Evolutionary conservation across 2,329 filamentous ascomycete genomes (phyloP).

Genomic region (Aspergillus calidoustus): DNA sequence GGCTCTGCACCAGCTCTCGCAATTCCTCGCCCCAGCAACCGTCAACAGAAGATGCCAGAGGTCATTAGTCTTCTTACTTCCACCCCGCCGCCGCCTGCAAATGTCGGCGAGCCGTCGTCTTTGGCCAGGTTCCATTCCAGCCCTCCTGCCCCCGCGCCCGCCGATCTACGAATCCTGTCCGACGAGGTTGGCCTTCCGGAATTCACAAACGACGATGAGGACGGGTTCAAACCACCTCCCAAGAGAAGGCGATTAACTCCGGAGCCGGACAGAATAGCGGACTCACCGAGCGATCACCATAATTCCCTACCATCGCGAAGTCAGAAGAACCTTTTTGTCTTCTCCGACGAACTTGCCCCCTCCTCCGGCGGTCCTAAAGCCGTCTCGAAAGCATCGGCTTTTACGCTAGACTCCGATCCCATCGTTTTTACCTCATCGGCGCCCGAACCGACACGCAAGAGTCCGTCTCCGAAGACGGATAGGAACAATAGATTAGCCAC

Average conservation of each 20-base stretch:
- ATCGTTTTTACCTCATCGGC: constrained; percentile 51
- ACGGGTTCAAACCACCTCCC: constrained; percentile 28
- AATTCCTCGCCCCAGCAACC: no score
- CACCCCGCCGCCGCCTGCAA: constrained; percentile 32
- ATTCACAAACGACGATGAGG: constrained; percentile 31
- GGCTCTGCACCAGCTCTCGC: background rate
- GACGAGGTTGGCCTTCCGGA: constrained; percentile 35
- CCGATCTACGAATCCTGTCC: constrained; percentile 24
- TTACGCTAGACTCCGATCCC: constrained; percentile 42
- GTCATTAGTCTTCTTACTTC: constrained; percentile 46
- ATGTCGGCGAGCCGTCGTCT: constrained; percentile 22
- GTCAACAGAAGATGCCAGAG: constrained; percentile 38
- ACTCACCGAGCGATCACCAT: constrained; percentile 9
- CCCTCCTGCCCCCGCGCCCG: constrained; percentile 9
- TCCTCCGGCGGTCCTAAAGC: constrained; percentile 18
- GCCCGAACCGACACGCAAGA: constrained; percentile 26
- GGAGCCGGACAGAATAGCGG: constrained; percentile 16
- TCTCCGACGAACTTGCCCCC: constrained; percentile 37
- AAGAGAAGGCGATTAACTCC: constrained; percentile 39
- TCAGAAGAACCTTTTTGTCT: constrained; percentile 26
- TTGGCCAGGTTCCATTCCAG: constrained; percentile 19
- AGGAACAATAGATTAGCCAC: constrained; percentile 12
- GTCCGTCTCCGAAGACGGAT: constrained; percentile 6
- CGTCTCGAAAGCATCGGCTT: constrained; percentile 15
- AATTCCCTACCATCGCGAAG: constrained; percentile 11